Evolutionary conservation across 2,329 filamentous ascomycete genomes (phyloP).

Genomic region (Lecanosticta acicola): DNA sequence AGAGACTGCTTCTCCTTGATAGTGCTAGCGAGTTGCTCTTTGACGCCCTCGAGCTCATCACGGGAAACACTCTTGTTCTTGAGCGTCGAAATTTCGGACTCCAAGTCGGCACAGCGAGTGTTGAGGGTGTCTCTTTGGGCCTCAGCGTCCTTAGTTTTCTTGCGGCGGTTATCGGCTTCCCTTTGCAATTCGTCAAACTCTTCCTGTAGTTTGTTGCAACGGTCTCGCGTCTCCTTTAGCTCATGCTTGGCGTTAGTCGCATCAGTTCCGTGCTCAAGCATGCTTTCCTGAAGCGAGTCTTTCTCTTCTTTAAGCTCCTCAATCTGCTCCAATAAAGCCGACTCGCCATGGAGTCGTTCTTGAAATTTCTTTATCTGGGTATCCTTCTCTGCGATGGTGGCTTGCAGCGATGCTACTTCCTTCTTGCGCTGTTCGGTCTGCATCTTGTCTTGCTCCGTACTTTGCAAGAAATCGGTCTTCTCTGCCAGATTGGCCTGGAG

Average conservation of each 20-base stretch:
- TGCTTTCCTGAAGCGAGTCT: conserved; percentile 21
- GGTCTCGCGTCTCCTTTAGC: conserved; percentile 25
- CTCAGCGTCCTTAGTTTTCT: conserved; percentile 27
- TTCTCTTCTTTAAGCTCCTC: conserved; percentile 21
- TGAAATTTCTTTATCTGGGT: conserved; percentile 25
- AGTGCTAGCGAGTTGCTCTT: conserved; percentile 23
- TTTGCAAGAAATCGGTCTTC: conserved; percentile 42
- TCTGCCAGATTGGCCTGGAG: conserved; percentile 72
- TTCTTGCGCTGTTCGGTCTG: conserved; percentile 62
- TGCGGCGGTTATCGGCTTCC: conserved; percentile 17
- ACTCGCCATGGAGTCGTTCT: conserved; percentile 23
- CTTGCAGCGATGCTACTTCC: conserved; percentile 47
- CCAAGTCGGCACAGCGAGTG: conserved; percentile 41
- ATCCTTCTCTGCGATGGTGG: conserved; percentile 34
- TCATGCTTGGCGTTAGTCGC: conserved; percentile 30
- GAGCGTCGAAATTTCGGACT: conserved; percentile 56
- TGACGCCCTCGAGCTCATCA: conserved; percentile 54
- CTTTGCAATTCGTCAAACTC: conserved; percentile 23
- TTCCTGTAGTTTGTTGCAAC: conserved; percentile 21
- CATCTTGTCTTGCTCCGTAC: conserved; percentile 54
- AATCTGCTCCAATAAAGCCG: conserved; percentile 24
- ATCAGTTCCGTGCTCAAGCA: conserved; percentile 25
- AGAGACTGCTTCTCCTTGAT: conserved; percentile 59
- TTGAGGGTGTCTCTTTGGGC: conserved; percentile 21
- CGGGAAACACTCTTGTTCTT: conserved; percentile 35